phyloP scores from a whole-genome alignment of 352 stramenopile species.

The Globisporangium mamillatum region DNA sequence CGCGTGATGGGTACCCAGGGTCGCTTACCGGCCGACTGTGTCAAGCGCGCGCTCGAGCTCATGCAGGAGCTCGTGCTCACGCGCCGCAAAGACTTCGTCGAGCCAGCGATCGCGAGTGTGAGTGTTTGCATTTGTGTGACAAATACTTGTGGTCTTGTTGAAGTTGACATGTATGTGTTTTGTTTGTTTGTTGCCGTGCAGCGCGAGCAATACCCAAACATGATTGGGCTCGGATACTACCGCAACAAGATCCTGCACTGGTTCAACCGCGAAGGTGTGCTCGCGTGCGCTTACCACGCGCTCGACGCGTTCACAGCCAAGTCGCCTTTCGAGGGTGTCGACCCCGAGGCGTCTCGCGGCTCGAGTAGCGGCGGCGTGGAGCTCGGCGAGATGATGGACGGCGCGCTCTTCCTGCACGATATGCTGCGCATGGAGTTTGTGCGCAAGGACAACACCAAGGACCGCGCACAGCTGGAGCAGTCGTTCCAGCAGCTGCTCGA shows the following conservation, averaged over 20 bases:
- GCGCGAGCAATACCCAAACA: slow-evolving; percentile 82
- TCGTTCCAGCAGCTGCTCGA: slow-evolving; percentile 40
- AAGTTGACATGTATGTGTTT: slow-evolving; percentile 8
- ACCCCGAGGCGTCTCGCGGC: slow-evolving; percentile 2
- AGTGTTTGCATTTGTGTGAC: slow-evolving; percentile 9
- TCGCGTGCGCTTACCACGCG: slow-evolving; percentile 74
- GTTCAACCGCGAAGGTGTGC: slow-evolving; percentile 79
- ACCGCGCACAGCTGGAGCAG: slow-evolving; percentile 38
- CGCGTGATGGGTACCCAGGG: slow-evolving; percentile 72
- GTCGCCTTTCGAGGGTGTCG: slow-evolving; percentile 7
- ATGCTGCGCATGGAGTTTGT: slow-evolving; percentile 83
- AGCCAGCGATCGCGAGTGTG: slow-evolving; percentile 75
- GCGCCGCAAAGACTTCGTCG: slow-evolving; percentile 72
- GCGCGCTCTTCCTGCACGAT: slow-evolving; percentile 67
- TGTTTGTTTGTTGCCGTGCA: slow-evolving; percentile 21
- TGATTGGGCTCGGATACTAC: slow-evolving; percentile 86
- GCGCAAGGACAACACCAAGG: slow-evolving; percentile 54
- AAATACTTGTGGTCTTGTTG: neutral
- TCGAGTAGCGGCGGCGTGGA: slow-evolving; percentile 27
- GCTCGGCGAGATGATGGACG: slow-evolving; percentile 52
- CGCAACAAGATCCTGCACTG: slow-evolving; percentile 87
- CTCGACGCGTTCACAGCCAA: slow-evolving; percentile 42
- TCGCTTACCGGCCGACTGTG: slow-evolving; percentile 57
- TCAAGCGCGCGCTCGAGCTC: slow-evolving; percentile 63
- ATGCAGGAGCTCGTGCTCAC: slow-evolving; percentile 68